Evolutionary conservation across 192 early-diverging fungal genomes (phyloP).

Genomic region (Entophlyctis helioformis): DNA sequence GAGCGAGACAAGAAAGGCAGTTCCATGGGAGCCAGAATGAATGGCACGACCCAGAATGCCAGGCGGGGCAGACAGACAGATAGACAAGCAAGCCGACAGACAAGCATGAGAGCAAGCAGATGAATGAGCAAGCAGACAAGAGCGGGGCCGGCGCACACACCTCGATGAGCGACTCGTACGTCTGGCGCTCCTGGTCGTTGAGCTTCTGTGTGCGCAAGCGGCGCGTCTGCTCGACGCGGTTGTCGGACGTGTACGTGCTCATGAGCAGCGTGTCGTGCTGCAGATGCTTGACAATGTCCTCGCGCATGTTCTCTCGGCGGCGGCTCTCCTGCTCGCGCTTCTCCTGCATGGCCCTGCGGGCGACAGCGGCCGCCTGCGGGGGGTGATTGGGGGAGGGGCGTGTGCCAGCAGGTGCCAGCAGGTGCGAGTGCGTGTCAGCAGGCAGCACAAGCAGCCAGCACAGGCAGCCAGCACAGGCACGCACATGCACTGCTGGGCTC

Average conservation of each 20-base stretch:
- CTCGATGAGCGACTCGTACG: constrained; percentile 16
- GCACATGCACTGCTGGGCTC: too few relatives aligned
- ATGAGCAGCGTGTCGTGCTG: constrained; percentile 25
- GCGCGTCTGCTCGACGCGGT: constrained; percentile 30
- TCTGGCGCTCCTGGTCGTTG: constrained; percentile 21
- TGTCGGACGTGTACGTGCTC: constrained; percentile 21
- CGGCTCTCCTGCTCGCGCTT: constrained; percentile 28
- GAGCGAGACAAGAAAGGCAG: not conserved
- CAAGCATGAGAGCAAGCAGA: too few relatives aligned
- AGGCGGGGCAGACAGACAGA: too few relatives aligned
- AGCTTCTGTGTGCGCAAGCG: constrained; percentile 17
- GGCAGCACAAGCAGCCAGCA: too few relatives aligned
- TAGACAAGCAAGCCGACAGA: too few relatives aligned
- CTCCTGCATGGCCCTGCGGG: constrained; percentile 8
- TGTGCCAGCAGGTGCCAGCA: too few relatives aligned
- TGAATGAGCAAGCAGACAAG: not conserved
- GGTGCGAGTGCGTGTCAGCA: too few relatives aligned
- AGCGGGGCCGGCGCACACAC: constrained; percentile 3
- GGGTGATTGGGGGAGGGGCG: too few relatives aligned
- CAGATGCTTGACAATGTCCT: constrained; percentile 31
- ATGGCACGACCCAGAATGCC: not conserved
- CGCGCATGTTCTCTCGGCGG: constrained; percentile 22
- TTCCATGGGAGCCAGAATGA: not conserved
- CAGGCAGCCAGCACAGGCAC: too few relatives aligned
- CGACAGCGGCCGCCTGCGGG: constrained; percentile 1